Conservation (phyloP, 495 filamentous ascomycete species). For the Platismatia glauca region DNA sequence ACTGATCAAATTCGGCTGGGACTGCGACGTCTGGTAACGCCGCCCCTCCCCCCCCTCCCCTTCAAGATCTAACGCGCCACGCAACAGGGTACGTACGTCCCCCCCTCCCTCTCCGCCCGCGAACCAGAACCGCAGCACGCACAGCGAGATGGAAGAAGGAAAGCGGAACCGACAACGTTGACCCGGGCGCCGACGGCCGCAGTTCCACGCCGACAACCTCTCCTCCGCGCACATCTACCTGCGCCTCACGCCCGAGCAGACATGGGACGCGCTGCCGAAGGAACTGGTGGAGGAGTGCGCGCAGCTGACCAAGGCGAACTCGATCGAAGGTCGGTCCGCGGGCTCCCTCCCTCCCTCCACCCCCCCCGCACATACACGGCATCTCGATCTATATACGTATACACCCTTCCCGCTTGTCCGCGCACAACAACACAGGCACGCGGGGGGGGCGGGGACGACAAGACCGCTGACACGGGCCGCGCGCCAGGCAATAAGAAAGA, state of each 20-base stretch:
- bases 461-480: no score
- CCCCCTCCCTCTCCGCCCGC: not conserved
- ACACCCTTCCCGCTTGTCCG: no score
- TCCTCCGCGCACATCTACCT: conserved; percentile 95
- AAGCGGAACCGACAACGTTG: not conserved
- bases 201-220: conserved; percentile 96
- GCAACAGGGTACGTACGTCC: conserved; percentile 17
- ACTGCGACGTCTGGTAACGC: conserved; percentile 86
- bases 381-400: no score
- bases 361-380: no score
- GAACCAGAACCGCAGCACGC: not conserved
- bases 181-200: not conserved
- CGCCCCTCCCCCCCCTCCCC: not conserved
- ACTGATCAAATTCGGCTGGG: conserved; percentile 83
- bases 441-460: no score
- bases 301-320: conserved; percentile 96
- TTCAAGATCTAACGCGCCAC: not conserved
- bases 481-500: conserved; percentile 99
- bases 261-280: conserved; percentile 74
- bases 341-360: not conserved
- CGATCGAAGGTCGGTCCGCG: conserved; percentile 98
- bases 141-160: not conserved
- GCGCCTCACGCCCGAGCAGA: conserved; percentile 67
- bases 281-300: conserved; percentile 77
- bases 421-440: no score